Base-by-base conservation (phyloP, 306 rosid genomes). In the Dalbergia cultrata region DNA sequence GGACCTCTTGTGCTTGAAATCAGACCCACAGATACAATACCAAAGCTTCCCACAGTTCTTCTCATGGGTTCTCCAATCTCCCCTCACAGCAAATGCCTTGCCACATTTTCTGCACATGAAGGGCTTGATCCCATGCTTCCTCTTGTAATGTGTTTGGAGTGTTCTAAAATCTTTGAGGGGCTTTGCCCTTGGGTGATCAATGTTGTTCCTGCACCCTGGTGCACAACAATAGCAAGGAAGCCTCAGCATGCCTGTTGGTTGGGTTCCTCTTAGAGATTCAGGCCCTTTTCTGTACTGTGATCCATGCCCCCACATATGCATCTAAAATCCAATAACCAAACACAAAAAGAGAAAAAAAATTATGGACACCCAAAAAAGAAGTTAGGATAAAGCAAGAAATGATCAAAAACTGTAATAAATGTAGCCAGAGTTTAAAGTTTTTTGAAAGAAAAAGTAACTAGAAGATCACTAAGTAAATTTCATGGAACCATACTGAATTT, bases 291-390 rank as follows among this genome's bases (percentile, higher is more conserved):
- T 89, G 72, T 95, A 95, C 34, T 95, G 97, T 39, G 99, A 95
- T 52, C 99, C 99, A 85, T 95, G 99, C 87, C 99, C 99, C 99
- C 99, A 95, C 99, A 95, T 95, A 82, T 95, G 99, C 99, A 95
- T 95, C 99, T 95, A 61, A 54, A 57, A 6, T 62, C 3, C 57
- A 54, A 26, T 26, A 26, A 26, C 31, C 31, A 26, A 26, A 26
- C 31, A 26, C 1, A 26, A 26, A 26, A 26, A 26, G 31, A 26
- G 31, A 26, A 26, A 26, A n/a, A 11, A 9, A 44, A 60, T 9
- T 26, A 22, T 68, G 19, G 12, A 74, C 34, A 72, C 39, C 10
- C 13, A 41, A 35, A 22, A 18, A 39, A 56, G 0, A 45, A 63
- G 26, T 33, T 45, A 61, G 39, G 18, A 62, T 52, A 52, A 12